Conservation (phyloP, 495 filamentous ascomycete species). For the Aspergillus panamensis region DNA sequence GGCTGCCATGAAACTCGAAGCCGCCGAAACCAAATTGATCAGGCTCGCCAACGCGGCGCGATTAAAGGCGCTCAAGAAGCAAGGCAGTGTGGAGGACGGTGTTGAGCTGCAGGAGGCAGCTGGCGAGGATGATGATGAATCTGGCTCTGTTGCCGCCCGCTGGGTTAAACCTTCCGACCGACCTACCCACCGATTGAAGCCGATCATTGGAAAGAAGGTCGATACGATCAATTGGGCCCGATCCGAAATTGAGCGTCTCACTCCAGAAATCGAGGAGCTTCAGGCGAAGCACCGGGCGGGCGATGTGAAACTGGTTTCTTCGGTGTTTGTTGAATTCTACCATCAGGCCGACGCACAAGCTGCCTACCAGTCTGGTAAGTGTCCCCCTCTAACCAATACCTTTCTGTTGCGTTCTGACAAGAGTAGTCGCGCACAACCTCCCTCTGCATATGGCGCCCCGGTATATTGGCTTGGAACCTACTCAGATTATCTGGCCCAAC, state of each 20-base stretch:
- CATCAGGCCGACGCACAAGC: constrained; percentile 78
- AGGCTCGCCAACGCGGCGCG: constrained; percentile 75
- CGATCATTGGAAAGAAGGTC: constrained; percentile 81
- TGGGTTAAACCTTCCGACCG: constrained; percentile 78
- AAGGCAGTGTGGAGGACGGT: constrained; percentile 47
- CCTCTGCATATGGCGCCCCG: constrained; percentile 90
- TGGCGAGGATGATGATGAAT: constrained; percentile 58
- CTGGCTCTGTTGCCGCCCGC: constrained; percentile 73
- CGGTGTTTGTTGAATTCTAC: constrained; percentile 81
- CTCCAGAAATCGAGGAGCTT: constrained; percentile 71
- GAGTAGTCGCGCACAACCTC: constrained; percentile 74
- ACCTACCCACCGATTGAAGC: constrained; percentile 78
- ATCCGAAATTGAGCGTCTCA: constrained; percentile 72
- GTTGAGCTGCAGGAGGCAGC: constrained; percentile 35
- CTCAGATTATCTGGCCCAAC: constrained; percentile 86
- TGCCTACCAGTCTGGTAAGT: constrained; percentile 61
- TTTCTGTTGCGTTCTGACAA: neutral
- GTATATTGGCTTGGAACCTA: constrained; percentile 79
- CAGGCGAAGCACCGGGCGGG: constrained; percentile 72
- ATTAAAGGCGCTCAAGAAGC: constrained; percentile 71
- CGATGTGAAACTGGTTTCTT: constrained; percentile 57
- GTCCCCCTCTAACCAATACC: constrained; percentile 1
- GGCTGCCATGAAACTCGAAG: constrained; percentile 81
- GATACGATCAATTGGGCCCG: constrained; percentile 86
- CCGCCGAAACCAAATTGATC: constrained; percentile 83